These are phyloP conservation scores for Astragalus glycyphyllos DNA, from an alignment of 306 rosid genomes.

Conservation along the genomic window DNA sequence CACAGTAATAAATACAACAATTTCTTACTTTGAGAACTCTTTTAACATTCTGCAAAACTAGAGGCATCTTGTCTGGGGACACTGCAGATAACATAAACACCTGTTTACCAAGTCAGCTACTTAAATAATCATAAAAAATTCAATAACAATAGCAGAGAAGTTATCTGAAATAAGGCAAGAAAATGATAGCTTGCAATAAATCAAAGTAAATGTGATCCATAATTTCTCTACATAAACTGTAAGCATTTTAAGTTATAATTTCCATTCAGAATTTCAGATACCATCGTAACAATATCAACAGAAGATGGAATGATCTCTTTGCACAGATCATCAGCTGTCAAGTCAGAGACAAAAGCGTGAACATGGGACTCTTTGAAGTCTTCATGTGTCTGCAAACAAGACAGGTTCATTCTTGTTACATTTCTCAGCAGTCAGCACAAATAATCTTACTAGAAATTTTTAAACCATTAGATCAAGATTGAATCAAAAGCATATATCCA, in stretches of 20 bases:
- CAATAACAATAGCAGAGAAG: conserved; percentile 39
- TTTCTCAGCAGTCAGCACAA: background rate
- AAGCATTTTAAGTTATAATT: conserved; percentile 21
- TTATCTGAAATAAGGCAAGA: conserved; percentile 30
- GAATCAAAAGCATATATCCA: conserved; percentile 34
- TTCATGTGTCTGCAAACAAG: conserved; percentile 60
- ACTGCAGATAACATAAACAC: conserved; percentile 97
- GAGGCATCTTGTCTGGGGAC: conserved; percentile 91
- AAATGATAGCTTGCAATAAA: conserved; percentile 24
- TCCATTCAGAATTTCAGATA: conserved; percentile 48
- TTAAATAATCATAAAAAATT: conserved; percentile 23
- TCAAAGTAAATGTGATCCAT: conserved; percentile 21
- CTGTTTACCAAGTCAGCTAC: conserved; percentile 89
- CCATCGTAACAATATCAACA: conserved; percentile 89
- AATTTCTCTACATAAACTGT: conserved; percentile 30
- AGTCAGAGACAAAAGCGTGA: conserved; percentile 82
- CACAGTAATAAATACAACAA: conserved; percentile 7
- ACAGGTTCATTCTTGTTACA: background rate
- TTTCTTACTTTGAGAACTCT: conserved; percentile 73
- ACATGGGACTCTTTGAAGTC: conserved; percentile 76
- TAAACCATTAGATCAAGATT: conserved; percentile 1
- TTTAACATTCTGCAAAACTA: conserved; percentile 73
- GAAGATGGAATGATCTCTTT: conserved; percentile 71
- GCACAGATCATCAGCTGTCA: conserved; percentile 83
- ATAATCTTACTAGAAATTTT: conserved; percentile 14